These are phyloP conservation scores for Puccinia coronata DNA, from an alignment of 1,284 basidiomycete species.

Conservation along the genomic window DNA sequence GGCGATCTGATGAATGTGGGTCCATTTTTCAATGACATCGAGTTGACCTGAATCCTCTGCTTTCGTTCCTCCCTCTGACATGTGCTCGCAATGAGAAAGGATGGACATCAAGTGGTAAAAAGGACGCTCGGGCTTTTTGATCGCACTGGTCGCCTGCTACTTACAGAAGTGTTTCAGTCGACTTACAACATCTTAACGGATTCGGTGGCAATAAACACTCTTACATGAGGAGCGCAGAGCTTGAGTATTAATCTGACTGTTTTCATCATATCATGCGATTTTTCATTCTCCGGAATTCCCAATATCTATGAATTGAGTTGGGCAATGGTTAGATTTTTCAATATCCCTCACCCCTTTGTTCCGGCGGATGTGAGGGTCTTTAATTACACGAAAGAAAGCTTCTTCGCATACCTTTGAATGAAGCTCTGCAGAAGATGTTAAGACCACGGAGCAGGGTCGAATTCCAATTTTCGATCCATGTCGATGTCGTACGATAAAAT, in stretches of 20 bases:
- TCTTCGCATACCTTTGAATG: constrained; percentile 1
- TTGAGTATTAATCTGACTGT: constrained; percentile 23
- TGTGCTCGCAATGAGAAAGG: constrained; percentile 1
- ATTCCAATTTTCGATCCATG: constrained; percentile 5
- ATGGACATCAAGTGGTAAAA: constrained; percentile 35
- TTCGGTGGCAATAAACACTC: not conserved
- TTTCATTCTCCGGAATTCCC: not conserved
- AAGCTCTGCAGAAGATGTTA: constrained; percentile 26
- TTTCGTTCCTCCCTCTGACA: not conserved
- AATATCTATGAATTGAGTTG: not conserved
- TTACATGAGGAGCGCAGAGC: constrained; percentile 23
- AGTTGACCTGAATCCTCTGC: not conserved
- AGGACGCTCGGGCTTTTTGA: constrained; percentile 29
- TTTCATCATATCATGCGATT: not conserved
- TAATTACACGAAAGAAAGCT: not conserved
- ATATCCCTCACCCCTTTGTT: too few species aligned
- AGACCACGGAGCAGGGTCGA: constrained; percentile 28
- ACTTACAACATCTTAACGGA: not conserved
- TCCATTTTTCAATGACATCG: constrained; percentile 2
- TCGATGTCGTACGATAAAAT: constrained; percentile 20
- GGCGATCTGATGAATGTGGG: constrained; percentile 10
- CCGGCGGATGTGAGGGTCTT: not conserved
- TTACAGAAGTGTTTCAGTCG: not conserved
- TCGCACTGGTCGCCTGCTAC: not conserved
- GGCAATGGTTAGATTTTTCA: not conserved